Conservation (phyloP, 179 eudicot species). For the Silene noctiflora region DNA sequence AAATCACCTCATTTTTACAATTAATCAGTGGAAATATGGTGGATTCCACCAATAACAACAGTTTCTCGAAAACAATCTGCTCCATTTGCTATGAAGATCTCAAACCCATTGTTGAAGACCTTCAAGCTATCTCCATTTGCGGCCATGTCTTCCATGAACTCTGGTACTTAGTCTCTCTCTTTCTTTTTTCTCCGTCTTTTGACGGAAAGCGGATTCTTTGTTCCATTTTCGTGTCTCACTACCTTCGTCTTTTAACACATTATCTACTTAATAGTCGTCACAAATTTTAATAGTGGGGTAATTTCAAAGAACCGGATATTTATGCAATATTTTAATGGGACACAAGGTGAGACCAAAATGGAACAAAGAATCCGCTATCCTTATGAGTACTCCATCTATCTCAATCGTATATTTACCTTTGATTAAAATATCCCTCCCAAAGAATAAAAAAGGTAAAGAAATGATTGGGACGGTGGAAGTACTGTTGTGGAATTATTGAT, state of each 20-base stretch:
- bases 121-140: constrained; percentile 82
- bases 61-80: constrained; percentile 69
- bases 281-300: too few relatives aligned
- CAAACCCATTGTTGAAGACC: constrained; percentile 83
- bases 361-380: too few relatives aligned
- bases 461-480: not conserved
- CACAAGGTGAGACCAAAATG: too few relatives aligned
- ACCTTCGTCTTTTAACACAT: too few relatives aligned
- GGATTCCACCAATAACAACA: constrained; percentile 3
- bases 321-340: too few relatives aligned
- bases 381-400: too few relatives aligned
- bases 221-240: too few relatives aligned
- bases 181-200: not conserved
- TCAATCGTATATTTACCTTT: too few relatives aligned
- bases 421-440: too few relatives aligned
- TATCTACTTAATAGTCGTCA: too few relatives aligned
- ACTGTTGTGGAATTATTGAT: not conserved
- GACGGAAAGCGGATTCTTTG: too few relatives aligned
- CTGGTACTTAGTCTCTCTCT: constrained; percentile 41
- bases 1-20: not conserved
- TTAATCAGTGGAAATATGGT: constrained; percentile 14
- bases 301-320: too few relatives aligned
- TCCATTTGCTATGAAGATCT: constrained; percentile 91
- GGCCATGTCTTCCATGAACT: constrained; percentile 97
- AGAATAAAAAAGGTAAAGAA: not conserved